Evolutionary conservation across 306 rosid species (phyloP).

Genomic region (Nissolia schottii): DNA sequence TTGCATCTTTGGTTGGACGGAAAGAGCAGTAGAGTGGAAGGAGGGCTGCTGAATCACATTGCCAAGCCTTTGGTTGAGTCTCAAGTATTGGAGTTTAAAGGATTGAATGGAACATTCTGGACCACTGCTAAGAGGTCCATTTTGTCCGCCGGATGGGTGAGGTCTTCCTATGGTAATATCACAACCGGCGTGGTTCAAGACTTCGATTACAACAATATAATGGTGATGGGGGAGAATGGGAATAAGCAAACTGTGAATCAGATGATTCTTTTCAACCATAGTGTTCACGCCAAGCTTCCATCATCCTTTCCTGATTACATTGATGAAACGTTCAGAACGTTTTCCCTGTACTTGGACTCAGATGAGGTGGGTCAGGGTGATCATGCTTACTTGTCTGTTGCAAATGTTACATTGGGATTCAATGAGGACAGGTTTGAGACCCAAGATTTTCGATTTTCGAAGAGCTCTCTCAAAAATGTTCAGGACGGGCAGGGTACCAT

Average conservation of each 20-base stretch:
- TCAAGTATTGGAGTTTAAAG: constrained; percentile 42
- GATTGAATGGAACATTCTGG: constrained; percentile 62
- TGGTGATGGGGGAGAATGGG: constrained; percentile 56
- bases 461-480: constrained; percentile 55
- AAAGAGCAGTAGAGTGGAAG: constrained; percentile 49
- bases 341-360: constrained; percentile 43
- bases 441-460: constrained; percentile 26
- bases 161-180: constrained; percentile 68
- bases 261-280: constrained; percentile 41
- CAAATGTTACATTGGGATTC: constrained; percentile 60
- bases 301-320: constrained; percentile 24
- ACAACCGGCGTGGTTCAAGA: constrained; percentile 56
- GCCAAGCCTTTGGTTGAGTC: constrained; percentile 45
- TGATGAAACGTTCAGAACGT: constrained; percentile 35
- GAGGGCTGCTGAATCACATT: constrained; percentile 38
- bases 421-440: constrained; percentile 32
- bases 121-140: constrained; percentile 53
- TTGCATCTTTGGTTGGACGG: constrained; percentile 87
- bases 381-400: constrained; percentile 21
- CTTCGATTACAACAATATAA: constrained; percentile 43
- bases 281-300: constrained; percentile 31
- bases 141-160: constrained; percentile 64
- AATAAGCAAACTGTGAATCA: constrained; percentile 57
- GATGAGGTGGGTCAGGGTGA: constrained; percentile 30
- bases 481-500: constrained; percentile 67